These are phyloP conservation scores for Epichloe hybrida DNA, from an alignment of 2,329 filamentous ascomycete genomes.

Conservation along the genomic window DNA sequence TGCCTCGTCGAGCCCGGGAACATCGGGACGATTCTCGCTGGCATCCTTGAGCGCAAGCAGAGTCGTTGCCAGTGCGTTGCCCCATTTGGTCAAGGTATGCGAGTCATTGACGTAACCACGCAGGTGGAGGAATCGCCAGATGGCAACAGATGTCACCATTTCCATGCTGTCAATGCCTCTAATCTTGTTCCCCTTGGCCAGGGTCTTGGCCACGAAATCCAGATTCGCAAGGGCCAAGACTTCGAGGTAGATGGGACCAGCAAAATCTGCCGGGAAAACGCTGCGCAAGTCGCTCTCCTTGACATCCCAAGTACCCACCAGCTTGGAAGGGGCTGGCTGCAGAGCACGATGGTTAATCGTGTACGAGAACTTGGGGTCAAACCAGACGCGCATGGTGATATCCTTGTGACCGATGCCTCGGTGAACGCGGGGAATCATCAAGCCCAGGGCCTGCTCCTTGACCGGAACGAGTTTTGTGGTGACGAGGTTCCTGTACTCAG, in stretches of 20 bases:
- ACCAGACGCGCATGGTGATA: conserved; percentile 73
- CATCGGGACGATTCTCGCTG: conserved; percentile 28
- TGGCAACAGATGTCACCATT: conserved; percentile 55
- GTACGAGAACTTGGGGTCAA: conserved; percentile 53
- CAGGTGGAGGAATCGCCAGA: conserved; percentile 83
- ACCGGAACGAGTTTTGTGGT: conserved; percentile 60
- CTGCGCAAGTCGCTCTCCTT: conserved; percentile 42
- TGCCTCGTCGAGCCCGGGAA: conserved; percentile 54
- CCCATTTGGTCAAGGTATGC: conserved; percentile 75
- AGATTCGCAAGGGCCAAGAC: conserved; percentile 55
- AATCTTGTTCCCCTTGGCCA: conserved; percentile 43
- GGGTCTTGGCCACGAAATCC: conserved; percentile 56
- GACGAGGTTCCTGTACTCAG: conserved; percentile 70
- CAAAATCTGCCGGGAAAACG: conserved; percentile 29
- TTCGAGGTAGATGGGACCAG: conserved; percentile 37
- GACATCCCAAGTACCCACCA: conserved; percentile 56
- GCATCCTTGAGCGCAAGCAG: conserved; percentile 48
- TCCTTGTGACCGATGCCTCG: conserved; percentile 72
- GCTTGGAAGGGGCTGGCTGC: conserved; percentile 33
- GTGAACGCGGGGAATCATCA: conserved; percentile 68
- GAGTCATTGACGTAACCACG: conserved; percentile 69
- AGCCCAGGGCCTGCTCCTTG: conserved; percentile 61
- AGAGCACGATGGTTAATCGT: conserved; percentile 48
- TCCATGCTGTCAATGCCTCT: conserved; percentile 53
- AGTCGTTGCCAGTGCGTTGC: conserved; percentile 60